Conservation (phyloP, 805 yeast genomes). For the Monosporozyma unispora region DNA sequence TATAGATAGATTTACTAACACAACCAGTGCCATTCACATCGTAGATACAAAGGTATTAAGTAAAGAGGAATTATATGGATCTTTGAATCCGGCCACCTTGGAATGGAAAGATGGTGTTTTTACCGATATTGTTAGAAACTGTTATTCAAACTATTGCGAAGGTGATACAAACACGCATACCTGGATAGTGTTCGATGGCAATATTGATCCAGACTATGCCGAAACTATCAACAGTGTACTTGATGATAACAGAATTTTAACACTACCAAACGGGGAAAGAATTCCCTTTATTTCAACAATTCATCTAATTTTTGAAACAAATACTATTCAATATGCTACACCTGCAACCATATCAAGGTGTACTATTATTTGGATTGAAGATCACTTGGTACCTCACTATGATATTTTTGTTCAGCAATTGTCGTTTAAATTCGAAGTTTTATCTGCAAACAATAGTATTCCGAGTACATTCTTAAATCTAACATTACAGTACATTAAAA, state of each 20-base stretch:
- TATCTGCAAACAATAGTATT: background rate
- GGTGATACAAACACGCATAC: constrained; percentile 40
- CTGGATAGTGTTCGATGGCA: constrained; percentile 89
- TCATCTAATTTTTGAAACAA: constrained; percentile 68
- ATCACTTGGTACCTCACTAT: background rate
- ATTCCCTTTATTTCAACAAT: constrained; percentile 56
- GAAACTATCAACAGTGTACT: constrained; percentile 84
- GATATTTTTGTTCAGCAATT: background rate
- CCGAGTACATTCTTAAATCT: background rate
- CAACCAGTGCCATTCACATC: constrained; percentile 25
- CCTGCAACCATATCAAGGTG: constrained; percentile 91
- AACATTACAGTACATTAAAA: background rate
- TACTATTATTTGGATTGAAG: constrained; percentile 72
- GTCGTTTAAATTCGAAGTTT: background rate
- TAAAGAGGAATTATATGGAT: constrained; percentile 62
- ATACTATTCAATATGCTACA: constrained; percentile 56
- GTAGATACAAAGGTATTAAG: constrained; percentile 71
- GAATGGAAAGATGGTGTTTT: constrained; percentile 86
- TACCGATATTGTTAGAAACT: background rate
- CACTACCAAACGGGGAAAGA: constrained; percentile 87
- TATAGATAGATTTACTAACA: constrained; percentile 31
- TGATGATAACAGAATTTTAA: constrained; percentile 75
- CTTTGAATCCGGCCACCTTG: constrained; percentile 62
- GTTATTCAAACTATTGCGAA: background rate
- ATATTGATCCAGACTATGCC: constrained; percentile 89